phyloP scores from a whole-genome alignment of 768 basidiomycete genomes.

The Nidularia sp. region DNA sequence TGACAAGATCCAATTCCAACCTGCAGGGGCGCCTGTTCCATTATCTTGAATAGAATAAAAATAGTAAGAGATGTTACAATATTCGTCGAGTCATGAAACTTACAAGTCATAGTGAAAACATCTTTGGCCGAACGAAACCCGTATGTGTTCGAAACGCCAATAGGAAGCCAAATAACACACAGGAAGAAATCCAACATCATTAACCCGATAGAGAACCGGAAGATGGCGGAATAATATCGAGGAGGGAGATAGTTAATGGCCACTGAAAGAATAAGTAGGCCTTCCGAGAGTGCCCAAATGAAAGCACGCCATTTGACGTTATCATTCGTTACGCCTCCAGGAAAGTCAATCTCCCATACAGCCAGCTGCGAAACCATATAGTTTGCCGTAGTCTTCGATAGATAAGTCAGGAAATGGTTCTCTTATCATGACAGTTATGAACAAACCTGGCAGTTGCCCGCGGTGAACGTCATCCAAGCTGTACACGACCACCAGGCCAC shows the following conservation, averaged over 20 bases:
- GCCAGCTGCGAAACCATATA: conserved; percentile 82
- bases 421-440: neutral
- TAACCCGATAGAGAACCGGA: conserved; percentile 69
- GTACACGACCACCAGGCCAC: conserved; percentile 94
- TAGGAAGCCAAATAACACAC: conserved; percentile 88
- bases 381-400: conserved; percentile 73
- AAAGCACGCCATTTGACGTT: conserved; percentile 86
- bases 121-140: conserved; percentile 83
- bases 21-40: conserved; percentile 80
- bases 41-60: conserved; percentile 51
- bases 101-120: conserved; percentile 80
- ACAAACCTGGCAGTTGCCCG: conserved; percentile 80
- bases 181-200: conserved; percentile 87
- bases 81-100: conserved; percentile 17
- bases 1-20: conserved; percentile 90
- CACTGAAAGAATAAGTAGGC: conserved; percentile 63
- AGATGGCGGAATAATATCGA: conserved; percentile 65
- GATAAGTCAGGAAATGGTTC: neutral
- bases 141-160: conserved; percentile 85
- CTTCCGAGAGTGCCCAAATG: conserved; percentile 81
- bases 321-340: conserved; percentile 65
- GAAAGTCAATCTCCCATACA: conserved; percentile 79
- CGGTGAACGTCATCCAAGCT: conserved; percentile 95
- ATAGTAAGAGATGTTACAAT: neutral
- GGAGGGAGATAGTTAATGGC: conserved; percentile 86